A percentile compares a stretch with the other conserved stretches of the same genome.
Conservation (phyloP, 225 moss, liverwort and hornwort genomes). For the Straminergon stramineum region DNA sequence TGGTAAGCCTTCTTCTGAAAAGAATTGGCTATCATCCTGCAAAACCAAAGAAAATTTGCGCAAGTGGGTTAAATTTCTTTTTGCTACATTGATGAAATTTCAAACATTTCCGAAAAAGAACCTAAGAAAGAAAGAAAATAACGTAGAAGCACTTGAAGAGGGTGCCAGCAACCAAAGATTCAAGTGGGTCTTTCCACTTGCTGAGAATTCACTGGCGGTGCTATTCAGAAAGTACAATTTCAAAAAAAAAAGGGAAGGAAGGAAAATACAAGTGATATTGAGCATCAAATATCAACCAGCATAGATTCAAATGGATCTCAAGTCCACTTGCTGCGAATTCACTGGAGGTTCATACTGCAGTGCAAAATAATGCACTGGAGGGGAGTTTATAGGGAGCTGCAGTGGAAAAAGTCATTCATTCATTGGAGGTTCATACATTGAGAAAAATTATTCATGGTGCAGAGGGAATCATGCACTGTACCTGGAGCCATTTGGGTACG, state of each 20-base stretch:
- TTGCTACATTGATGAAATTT: not conserved
- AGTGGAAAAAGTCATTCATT: not conserved
- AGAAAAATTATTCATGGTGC: not conserved
- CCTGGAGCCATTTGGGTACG: conserved; percentile 91
- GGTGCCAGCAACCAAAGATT: not conserved
- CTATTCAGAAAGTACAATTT: not conserved
- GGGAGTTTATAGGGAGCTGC: not conserved
- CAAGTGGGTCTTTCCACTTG: not conserved
- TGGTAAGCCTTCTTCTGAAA: conserved; percentile 10
- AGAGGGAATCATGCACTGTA: conserved; percentile 1
- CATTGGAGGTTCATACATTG: not conserved
- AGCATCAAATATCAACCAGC: not conserved
- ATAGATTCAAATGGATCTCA: not conserved
- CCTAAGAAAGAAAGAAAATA: not conserved
- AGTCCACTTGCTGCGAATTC: not conserved
- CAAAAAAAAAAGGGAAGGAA: too few species aligned
- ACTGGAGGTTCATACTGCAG: not conserved
- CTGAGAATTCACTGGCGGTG: not conserved
- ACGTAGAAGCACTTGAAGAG: not conserved
- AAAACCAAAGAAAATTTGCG: too few species aligned
- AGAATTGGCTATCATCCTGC: conserved; percentile 21
- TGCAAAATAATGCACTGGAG: not conserved
- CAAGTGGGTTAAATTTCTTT: not conserved
- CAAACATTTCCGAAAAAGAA: not conserved
- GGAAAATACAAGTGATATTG: not conserved